Percentiles rank a stretch among this genome's conserved stretches.
These are phyloP conservation scores for Helenozyma rhizophorensis DNA, from an alignment of 805 yeast species.

Conservation along the genomic window DNA sequence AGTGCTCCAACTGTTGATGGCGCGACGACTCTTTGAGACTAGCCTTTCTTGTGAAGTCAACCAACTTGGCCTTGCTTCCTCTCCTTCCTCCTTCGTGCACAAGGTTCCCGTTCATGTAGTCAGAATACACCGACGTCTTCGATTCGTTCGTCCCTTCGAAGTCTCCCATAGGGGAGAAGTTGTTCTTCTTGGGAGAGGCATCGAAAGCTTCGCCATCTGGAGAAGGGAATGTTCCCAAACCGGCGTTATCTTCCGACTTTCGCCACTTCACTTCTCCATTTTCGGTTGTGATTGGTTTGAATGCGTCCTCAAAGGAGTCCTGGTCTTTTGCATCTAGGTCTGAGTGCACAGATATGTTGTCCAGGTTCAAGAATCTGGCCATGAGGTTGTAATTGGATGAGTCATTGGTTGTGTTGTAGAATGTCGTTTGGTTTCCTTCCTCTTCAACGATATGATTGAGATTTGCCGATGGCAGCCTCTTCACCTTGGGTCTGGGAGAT, in stretches of 20 bases:
- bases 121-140: conserved; percentile 10
- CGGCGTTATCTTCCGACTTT: conserved; percentile 1
- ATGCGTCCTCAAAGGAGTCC: conserved; percentile 21
- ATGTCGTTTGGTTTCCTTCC: conserved; percentile 6
- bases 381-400: conserved; percentile 14
- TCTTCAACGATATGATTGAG: conserved; percentile 14
- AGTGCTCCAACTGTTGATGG: conserved; percentile 23
- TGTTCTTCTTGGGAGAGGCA: conserved; percentile 5
- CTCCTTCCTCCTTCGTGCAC: conserved; percentile 2
- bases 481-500: conserved; percentile 12
- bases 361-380: conserved; percentile 13
- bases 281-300: conserved; percentile 22
- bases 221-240: conserved; percentile 3
- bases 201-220: conserved; percentile 12
- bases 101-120: conserved; percentile 5
- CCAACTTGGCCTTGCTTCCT: conserved; percentile 36
- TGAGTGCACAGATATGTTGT: conserved; percentile 2
- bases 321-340: neutral
- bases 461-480: conserved; percentile 2
- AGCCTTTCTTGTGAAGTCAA: conserved; percentile 44
- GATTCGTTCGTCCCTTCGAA: conserved; percentile 1
- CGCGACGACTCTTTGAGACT: conserved; percentile 39
- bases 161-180: neutral
- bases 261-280: conserved; percentile 31
- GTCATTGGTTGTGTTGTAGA: conserved; percentile 8